Base-by-base conservation (phyloP, 2,329 filamentous ascomycete species). In the Aplosporella prunicola region DNA sequence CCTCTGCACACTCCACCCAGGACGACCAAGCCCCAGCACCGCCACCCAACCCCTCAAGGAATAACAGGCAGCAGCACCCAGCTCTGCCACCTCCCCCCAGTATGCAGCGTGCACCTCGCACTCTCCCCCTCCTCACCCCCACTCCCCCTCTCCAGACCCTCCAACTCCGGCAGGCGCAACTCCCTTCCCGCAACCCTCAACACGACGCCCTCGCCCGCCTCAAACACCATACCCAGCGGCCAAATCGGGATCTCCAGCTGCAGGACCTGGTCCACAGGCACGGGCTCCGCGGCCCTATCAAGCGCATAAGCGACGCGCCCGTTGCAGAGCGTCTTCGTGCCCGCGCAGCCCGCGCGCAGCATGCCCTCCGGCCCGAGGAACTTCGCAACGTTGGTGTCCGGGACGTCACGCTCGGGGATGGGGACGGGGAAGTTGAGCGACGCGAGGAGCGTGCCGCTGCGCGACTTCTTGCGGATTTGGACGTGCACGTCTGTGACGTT, bases 211-310 rank as follows among this genome's bases (percentile, higher is more conserved):
- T 68, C 62, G 0, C 62, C 65, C 5, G 52, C 57, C 3, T 68
- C 62, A 45, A 63, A 70, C 17, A 67, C 60, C 1, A 67, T 56
- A 0, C 66, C 66, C 51, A 64, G 61, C 0, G 60, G 57, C 66
- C 64, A 70, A 10, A 70, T 63, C 0, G 63, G 63, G 40, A 71
- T 69, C 32, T 69, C 64, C 4, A 70, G 47, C 44, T 59, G 58
- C 4, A 68, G 63, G 11, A 69, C 47, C 4, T 58, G 49, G 0
- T 66, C 66, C 0, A 53, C 53, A 1, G 47, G 38, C 1, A 69
- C 50, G 42, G 65, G 64, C 29, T 66, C 55, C 28, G n/a, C n/a
- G 18, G 64, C 51, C n/a, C 49, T 47, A 3, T 56, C 50, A 36
- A 68, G 63, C 2, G 36, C 16, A 24, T 39, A 39, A 18, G 28